Evolutionary conservation across 2,329 filamentous ascomycete genomes (phyloP), one percentile per base, ranked within the genome.

Genomic region (Drechmeria coniospora): DNA sequence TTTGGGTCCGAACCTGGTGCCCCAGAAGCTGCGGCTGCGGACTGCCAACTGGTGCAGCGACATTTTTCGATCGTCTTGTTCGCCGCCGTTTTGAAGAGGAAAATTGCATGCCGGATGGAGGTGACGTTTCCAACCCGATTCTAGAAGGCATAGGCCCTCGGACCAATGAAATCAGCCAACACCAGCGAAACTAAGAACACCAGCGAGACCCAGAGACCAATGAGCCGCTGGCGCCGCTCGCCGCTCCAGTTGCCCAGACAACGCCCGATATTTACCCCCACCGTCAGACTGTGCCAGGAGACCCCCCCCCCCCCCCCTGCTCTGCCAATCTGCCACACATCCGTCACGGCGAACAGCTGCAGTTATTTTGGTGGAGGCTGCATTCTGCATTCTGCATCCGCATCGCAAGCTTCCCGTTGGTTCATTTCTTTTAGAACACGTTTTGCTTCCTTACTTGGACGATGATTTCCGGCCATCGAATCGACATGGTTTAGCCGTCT

Each of bases 191-290:
- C n/a, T n/a, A 26, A 31, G 10, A 9, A 11, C 20, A n/a, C 9
- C 20, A n/a, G 9, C 20, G 20, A 21, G 12, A 11, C 7, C 4
- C 20, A 11, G 6, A 21, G 20, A 21, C 20, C 9, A 21, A 9
- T n/a, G 6, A 21, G 9, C 20, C 20, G 20, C 20, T n/a, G 20
- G 20, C 14, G 7, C 17, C 13, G 17, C 18, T 28, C 8, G 23
- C 21, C 23, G 12, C 11, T 11, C 13, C 19, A 8, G 53, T 56
- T 57, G 52, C 50, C 47, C 31, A 27, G 44, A 43, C 53, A 49
- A 57, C 54, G 27, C 1, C 42, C 44, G 42, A 36, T 38, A 30
- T 49, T 53, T 51, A 46, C 35, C 50, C 47, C 33, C 28, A n/a
- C n/a, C n/a, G n/a, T n/a, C n/a, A n/a, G 34, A 33, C 30, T 23